Conservation (phyloP, 1,284 basidiomycete species). For the Malassezia brasiliensis region DNA sequence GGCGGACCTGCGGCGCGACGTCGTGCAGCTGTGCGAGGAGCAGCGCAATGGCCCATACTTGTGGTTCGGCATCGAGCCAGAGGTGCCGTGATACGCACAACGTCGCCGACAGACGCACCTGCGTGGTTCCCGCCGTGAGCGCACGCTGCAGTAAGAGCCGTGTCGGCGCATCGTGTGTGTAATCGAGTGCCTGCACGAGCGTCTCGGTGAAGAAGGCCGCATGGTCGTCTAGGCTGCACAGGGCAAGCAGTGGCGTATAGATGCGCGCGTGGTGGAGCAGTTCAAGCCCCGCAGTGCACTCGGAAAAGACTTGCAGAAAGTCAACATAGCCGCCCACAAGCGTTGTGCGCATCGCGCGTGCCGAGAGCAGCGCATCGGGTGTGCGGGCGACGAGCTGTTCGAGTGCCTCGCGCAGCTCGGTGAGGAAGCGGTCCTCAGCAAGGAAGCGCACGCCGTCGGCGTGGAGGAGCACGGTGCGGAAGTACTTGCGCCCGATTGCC, state of each 20-base stretch:
- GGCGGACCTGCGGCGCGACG: constrained; percentile 74
- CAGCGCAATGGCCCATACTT: constrained; percentile 51
- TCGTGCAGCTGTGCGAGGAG: constrained; percentile 93
- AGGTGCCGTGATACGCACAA: constrained; percentile 61
- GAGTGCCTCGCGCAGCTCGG: constrained; percentile 76
- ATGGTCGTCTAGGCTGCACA: constrained; percentile 62
- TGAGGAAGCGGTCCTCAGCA: constrained; percentile 73
- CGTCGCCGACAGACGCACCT: constrained; percentile 68
- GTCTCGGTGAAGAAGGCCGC: neutral
- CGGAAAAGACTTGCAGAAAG: constrained; percentile 84
- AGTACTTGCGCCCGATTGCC: constrained; percentile 56
- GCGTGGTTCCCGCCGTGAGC: constrained; percentile 55
- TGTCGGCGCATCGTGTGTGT: constrained; percentile 32
- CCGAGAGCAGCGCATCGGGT: constrained; percentile 68
- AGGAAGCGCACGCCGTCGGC: constrained; percentile 75
- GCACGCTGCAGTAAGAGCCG: constrained; percentile 72
- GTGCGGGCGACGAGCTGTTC: constrained; percentile 57
- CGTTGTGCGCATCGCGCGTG: constrained; percentile 68
- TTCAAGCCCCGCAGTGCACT: constrained; percentile 73
- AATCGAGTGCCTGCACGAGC: constrained; percentile 54
- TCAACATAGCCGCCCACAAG: constrained; percentile 88
- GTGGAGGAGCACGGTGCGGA: constrained; percentile 73
- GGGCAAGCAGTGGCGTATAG: constrained; percentile 87
- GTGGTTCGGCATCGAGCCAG: constrained; percentile 19
- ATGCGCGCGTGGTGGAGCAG: constrained; percentile 81